These are phyloP conservation scores for Falciphora oryzae DNA, from an alignment of 2,329 filamentous ascomycete species.

Conservation along the genomic window DNA sequence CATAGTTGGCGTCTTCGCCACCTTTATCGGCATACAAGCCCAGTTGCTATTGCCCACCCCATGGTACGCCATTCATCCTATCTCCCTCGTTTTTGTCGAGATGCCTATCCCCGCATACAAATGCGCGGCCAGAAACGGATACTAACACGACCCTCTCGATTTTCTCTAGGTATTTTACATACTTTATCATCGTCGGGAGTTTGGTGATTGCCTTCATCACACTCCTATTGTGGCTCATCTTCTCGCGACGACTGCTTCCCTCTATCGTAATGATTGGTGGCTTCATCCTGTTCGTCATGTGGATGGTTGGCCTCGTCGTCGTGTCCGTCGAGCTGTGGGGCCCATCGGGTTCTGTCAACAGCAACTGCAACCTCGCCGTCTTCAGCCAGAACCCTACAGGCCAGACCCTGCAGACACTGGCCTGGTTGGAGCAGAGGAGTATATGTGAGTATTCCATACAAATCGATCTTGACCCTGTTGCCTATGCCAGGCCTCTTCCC, in stretches of 20 bases:
- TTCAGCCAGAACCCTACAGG: slow-evolving; percentile 45
- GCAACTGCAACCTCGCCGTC: slow-evolving; percentile 54
- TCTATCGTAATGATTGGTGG: slow-evolving; percentile 58
- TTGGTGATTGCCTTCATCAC: slow-evolving; percentile 63
- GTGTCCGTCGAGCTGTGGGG: slow-evolving; percentile 60
- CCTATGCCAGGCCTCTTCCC: neutral
- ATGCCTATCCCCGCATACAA: no score
- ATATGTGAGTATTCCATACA: slow-evolving; percentile 47
- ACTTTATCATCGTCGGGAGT: slow-evolving; percentile 52
- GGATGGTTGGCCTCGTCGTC: slow-evolving; percentile 60
- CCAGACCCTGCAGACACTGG: slow-evolving; percentile 48
- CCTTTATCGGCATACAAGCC: slow-evolving; percentile 53
- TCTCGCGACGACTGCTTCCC: slow-evolving; percentile 53
- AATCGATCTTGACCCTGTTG: neutral
- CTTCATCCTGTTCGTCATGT: slow-evolving; percentile 62
- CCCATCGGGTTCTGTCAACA: slow-evolving; percentile 49
- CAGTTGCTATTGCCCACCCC: slow-evolving; percentile 49
- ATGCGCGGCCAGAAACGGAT: neutral
- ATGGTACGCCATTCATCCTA: slow-evolving; percentile 41
- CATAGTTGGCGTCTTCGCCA: slow-evolving; percentile 56
- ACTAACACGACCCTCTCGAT: neutral
- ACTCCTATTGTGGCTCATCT: slow-evolving; percentile 57
- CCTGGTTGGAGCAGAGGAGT: slow-evolving; percentile 57
- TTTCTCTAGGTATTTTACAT: slow-evolving; percentile 56
- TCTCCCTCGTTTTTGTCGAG: neutral